phyloP scores from a whole-genome alignment of 1,284 basidiomycete genomes.

The Apiotrichum veenhuisii region DNA sequence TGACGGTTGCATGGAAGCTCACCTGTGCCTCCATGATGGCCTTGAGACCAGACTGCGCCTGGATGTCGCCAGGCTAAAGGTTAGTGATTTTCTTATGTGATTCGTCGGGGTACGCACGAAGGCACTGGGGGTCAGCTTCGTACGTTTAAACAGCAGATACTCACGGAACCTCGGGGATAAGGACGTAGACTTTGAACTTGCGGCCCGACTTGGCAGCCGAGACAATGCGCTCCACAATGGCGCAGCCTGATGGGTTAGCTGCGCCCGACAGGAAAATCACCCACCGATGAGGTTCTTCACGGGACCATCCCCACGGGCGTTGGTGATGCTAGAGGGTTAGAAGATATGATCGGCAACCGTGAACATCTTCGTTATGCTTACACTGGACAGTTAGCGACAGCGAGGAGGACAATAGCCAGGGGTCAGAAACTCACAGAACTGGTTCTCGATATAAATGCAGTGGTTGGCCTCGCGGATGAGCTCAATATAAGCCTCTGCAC shows the following conservation, averaged over 20 bases:
- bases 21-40: conserved; percentile 48
- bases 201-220: conserved; percentile 65
- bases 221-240: conserved; percentile 76
- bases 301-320: conserved; percentile 58
- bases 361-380: conserved; percentile 12
- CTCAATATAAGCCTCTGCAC: conserved; percentile 62
- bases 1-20: conserved; percentile 13
- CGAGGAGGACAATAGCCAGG: too few species aligned
- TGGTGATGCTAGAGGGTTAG: conserved; percentile 64
- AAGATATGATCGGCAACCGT: neutral
- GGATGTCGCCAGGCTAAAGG: conserved; percentile 64
- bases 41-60: conserved; percentile 65
- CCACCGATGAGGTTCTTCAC: conserved; percentile 73
- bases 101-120: conserved; percentile 29
- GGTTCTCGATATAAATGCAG: conserved; percentile 91
- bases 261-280: neutral
- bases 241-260: conserved; percentile 50
- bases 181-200: conserved; percentile 73
- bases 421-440: conserved; percentile 91
- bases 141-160: conserved; percentile 10
- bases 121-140: conserved; percentile 21
- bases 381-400: conserved; percentile 25
- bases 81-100: conserved; percentile 33
- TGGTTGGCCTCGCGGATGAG: conserved; percentile 79
- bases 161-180: conserved; percentile 62